Base-by-base conservation (phyloP, 176 grass and related monocot genomes). In the Eleusine indica region DNA sequence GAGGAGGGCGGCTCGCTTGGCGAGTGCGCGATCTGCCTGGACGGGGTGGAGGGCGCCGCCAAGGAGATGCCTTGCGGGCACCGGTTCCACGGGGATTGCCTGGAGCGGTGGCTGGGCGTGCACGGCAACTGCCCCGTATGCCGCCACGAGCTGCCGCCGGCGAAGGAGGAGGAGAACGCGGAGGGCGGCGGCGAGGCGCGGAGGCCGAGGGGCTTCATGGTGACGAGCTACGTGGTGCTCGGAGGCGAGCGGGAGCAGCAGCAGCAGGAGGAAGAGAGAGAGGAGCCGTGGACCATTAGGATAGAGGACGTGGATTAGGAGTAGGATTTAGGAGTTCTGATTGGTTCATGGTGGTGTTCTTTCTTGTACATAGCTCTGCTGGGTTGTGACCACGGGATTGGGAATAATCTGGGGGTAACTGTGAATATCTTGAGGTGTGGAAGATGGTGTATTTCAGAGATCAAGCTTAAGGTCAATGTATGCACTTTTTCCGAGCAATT, bases 1-100 rank as follows among this genome's bases (percentile, higher is more conserved):
- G 76, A 83, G 5, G 74, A 72, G 7, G 81, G 42, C 30, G 75
- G 5, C 62, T 57, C 56, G 56, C 43, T 82, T 1, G 60, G 88
- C 48, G 80, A 90, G 18, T 94, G 90, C 78, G 74, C 92, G 1
- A 89, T 97, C 39, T 97, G 92, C 92, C 83, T 97, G 38, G 88
- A 97, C 53, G 72, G 29, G 38, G 73, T 97, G 49, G 70, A 63
- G 61, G 49, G 41, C 66, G 66, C 58, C 25, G 80, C 57, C n/a
- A 94, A 87, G 87, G 91, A 91, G 92, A 97, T 97, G 92, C 86
- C 86, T 49, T 97, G 94, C 74, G 73, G 90, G 61, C 94, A 97
- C 77, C 76, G 86, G 51, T 97, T 97, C 84, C 94, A 97, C 69
- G 84, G 73, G 16, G 88, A 75, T 43, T 97, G 94, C 83, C 87